Percentiles rank a stretch among this genome's conserved stretches.
Conservation (phyloP, 306 rosid species). For the Canavalia gladiata region DNA sequence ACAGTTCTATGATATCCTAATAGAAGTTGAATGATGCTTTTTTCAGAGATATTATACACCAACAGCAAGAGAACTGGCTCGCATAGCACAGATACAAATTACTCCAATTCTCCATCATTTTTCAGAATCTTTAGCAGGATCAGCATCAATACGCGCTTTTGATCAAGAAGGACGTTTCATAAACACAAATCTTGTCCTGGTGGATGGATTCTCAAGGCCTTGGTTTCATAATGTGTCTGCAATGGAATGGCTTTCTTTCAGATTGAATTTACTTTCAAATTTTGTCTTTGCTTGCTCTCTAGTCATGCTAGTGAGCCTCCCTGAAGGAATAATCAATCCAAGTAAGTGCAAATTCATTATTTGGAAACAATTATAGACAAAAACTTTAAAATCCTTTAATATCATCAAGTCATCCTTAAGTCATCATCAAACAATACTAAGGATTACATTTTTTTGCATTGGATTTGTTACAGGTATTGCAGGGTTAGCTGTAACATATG, state of each 20-base stretch:
- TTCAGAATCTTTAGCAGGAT: conserved; percentile 89
- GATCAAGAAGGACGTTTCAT: conserved; percentile 84
- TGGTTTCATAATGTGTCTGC: conserved; percentile 96
- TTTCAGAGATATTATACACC: conserved; percentile 88
- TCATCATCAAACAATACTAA: not conserved
- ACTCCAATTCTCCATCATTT: conserved; percentile 96
- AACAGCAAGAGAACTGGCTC: conserved; percentile 95
- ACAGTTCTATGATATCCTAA: conserved; percentile 40
- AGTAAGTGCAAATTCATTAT: conserved; percentile 63
- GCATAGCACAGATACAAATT: conserved; percentile 80
- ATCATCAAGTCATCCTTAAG: not conserved
- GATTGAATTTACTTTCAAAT: conserved; percentile 87
- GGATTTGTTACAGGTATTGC: conserved; percentile 76
- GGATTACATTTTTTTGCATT: conserved; percentile 31
- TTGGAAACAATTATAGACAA: conserved; percentile 14
- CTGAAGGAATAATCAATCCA: conserved; percentile 92
- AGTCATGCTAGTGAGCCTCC: conserved; percentile 83
- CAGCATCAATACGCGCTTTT: conserved; percentile 91
- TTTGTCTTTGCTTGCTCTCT: conserved; percentile 91
- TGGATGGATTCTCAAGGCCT: conserved; percentile 85
- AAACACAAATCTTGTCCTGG: conserved; percentile 67
- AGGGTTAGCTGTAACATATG: conserved; percentile 96
- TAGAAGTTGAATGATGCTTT: conserved; percentile 34
- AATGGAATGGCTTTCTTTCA: conserved; percentile 98
- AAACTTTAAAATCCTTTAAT: not conserved